Evolutionary conservation across 108 stramenopile species (phyloP).

Genomic region (Schizochytrium sp.): DNA sequence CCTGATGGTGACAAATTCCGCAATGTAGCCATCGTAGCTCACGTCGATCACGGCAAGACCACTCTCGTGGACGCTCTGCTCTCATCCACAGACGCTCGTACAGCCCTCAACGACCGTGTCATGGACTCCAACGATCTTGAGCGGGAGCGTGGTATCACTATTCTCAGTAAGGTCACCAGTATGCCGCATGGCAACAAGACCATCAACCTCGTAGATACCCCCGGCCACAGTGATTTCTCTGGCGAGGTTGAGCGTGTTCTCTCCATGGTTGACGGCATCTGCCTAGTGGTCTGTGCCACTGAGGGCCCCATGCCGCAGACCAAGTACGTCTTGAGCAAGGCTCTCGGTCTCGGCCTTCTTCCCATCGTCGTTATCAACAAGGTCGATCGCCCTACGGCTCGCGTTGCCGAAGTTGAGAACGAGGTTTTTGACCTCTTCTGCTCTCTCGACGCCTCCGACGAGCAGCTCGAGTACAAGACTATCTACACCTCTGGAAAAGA

Average conservation of each 20-base stretch:
- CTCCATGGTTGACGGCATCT: conserved; percentile 97
- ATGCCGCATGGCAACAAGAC: conserved; percentile 91
- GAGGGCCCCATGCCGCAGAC: conserved; percentile 99
- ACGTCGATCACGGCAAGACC: conserved; percentile 91
- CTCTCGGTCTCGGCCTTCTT: conserved; percentile 87
- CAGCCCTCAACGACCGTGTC: conserved; percentile 83
- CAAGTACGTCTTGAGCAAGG: conserved; percentile 97
- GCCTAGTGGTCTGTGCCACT: conserved; percentile 95
- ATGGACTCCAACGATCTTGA: conserved; percentile 99
- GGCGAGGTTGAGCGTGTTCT: conserved; percentile 98
- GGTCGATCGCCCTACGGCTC: conserved; percentile 95
- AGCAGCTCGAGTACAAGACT: conserved; percentile 96
- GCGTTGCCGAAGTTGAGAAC: conserved; percentile 97
- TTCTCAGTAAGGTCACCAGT: conserved; percentile 95
- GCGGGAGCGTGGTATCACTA: conserved; percentile 97
- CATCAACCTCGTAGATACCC: conserved; percentile 99
- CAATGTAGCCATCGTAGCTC: conserved; percentile 72
- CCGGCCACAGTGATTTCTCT: conserved; percentile 98
- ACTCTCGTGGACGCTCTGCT: conserved; percentile 72
- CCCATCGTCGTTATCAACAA: conserved; percentile 99
- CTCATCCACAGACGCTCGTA: background rate
- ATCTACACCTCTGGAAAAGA: conserved; percentile 93
- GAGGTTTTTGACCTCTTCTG: conserved; percentile 97
- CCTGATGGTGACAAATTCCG: conserved; percentile 58
- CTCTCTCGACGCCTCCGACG: conserved; percentile 93